Base-by-base conservation (phyloP, 352 stramenopile genomes). In the Phytophthora ohioensis region DNA sequence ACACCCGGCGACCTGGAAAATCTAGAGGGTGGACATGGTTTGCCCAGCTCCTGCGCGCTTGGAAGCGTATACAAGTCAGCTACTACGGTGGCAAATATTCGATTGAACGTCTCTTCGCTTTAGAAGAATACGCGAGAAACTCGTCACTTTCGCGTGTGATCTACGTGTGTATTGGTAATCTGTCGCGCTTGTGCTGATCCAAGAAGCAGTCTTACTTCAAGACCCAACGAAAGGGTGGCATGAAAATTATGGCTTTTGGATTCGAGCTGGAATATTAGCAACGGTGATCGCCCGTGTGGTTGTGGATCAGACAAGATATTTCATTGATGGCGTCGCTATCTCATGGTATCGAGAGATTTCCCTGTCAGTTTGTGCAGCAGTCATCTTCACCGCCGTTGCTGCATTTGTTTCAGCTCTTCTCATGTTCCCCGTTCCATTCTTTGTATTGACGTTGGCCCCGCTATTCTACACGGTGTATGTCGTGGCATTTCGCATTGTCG, bases 41-140 rank as follows among this genome's bases (percentile, higher is more conserved):
- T 17, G 13, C 27, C 9, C 42, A 48, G 17, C 30, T 38, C 10
- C 27, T 67, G 3, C 11, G 31, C 39, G 41, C 11, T 3, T 64
- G 53, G 54, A 64, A 54, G 12, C 6, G 3, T 4, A 34, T 66
- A 1, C 66, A 78, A 56, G 47, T 78, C 17, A 71, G 59, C 32
- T 71, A 71, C 10, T 59, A 42, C 41, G 66, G 71, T 4, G 57
- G 66, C n/a, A 64, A 61, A 5, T 75, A 71, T 36, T 75, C 67
- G 0, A 51, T 75, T 11, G 36, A 75, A 13, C 63, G 67, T 6
- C 11, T 71, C 2, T 49, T 71, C 5, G 60, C 60, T 4, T 51
- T 73, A 0, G 56, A 75, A 15, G 52, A 66, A 30, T 75, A 75
- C 35, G 43, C 36, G 17, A 48, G 31, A 11, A 71, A 38, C 15